Percentiles rank a stretch among this genome's conserved stretches.
Evolutionary conservation across 257 asterid genomes (phyloP).

Genomic region (Leonotis leonurus): DNA sequence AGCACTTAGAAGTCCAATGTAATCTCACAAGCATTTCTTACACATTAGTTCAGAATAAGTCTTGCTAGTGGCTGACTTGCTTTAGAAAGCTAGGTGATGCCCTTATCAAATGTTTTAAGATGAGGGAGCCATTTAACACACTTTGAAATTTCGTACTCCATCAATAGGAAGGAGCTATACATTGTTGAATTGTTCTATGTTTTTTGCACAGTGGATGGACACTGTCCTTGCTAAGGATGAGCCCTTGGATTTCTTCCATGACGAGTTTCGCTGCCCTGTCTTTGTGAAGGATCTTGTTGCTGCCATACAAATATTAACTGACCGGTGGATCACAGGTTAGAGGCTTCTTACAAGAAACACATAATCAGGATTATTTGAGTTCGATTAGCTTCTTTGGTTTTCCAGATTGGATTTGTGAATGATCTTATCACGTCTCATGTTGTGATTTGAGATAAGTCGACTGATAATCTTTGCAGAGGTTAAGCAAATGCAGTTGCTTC

Average conservation of each 20-base stretch:
- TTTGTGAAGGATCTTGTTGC: constrained; percentile 78
- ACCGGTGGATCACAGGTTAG: constrained; percentile 82
- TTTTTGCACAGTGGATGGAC: constrained; percentile 79
- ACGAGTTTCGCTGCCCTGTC: constrained; percentile 92
- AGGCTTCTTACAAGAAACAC: background rate
- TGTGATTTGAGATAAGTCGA: background rate
- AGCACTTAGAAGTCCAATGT: background rate
- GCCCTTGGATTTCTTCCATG: constrained; percentile 54
- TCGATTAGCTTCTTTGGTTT: background rate
- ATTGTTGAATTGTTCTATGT: background rate
- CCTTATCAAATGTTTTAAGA: background rate
- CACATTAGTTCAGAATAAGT: background rate
- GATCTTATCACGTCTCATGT: background rate
- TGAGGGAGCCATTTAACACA: background rate
- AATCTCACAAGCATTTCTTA: background rate
- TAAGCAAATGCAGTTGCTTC: constrained; percentile 51
- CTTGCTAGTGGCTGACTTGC: background rate
- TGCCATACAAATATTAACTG: constrained; percentile 32
- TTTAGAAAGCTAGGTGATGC: background rate
- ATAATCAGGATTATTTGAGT: background rate
- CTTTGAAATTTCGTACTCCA: background rate
- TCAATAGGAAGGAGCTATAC: background rate
- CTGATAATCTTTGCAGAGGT: constrained; percentile 36
- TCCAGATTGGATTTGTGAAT: no score
- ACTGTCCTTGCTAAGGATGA: constrained; percentile 72